These are phyloP conservation scores for Avena eriantha DNA, from an alignment of 176 grass and related monocot genomes.

Conservation along the genomic window DNA sequence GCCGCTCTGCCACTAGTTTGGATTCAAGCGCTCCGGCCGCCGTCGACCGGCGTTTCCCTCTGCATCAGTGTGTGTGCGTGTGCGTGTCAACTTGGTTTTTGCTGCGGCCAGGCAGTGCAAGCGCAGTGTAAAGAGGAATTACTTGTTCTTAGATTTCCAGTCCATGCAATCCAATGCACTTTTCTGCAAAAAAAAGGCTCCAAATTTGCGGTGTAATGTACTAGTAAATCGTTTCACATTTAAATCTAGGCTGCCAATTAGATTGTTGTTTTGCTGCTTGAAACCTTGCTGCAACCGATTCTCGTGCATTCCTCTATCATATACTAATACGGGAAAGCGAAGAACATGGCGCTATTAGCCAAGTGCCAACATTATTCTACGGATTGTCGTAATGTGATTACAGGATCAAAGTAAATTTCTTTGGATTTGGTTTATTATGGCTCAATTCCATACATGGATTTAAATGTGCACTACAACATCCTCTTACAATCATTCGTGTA, in stretches of 20 bases:
- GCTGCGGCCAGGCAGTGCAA: constrained; percentile 41
- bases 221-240: constrained; percentile 6
- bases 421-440: background rate
- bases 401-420: background rate
- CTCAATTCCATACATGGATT: background rate
- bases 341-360: background rate
- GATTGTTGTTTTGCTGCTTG: background rate
- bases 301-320: background rate
- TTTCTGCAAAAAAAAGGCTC: constrained; percentile 34
- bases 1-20: constrained; percentile 58
- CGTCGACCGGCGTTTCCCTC: constrained; percentile 8
- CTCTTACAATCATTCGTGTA: no score
- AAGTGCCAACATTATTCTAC: background rate
- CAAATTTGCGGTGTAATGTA: constrained; percentile 2
- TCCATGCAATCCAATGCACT: constrained; percentile 23
- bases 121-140: constrained; percentile 41
- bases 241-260: background rate
- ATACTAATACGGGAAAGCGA: background rate
- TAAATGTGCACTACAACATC: no score
- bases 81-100: constrained; percentile 44
- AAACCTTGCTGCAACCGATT: background rate
- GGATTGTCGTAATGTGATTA: no score
- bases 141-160: constrained; percentile 3
- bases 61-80: constrained; percentile 26
- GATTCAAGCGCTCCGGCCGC: background rate